These are phyloP conservation scores for Termitomyces sp. DNA, from an alignment of 768 basidiomycete species.

Conservation along the genomic window DNA sequence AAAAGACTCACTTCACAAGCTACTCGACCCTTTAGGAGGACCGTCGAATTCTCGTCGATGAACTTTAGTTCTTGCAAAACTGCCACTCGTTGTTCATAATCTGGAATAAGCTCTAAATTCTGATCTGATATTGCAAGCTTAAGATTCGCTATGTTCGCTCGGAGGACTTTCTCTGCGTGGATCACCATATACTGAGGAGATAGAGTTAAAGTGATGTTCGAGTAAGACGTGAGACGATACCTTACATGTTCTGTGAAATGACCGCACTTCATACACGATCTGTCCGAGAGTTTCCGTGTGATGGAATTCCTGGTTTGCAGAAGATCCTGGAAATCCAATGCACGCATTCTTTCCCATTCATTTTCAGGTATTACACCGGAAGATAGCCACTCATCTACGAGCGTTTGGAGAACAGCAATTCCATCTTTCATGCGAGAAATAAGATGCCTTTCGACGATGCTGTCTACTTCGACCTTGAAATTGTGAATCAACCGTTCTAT, in stretches of 20 bases:
- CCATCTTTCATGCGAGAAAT: constrained; percentile 59
- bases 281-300: constrained; percentile 32
- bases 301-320: constrained; percentile 54
- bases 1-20: constrained; percentile 79
- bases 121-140: constrained; percentile 91
- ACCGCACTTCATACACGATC: constrained; percentile 52
- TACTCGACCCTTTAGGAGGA: constrained; percentile 92
- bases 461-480: constrained; percentile 60
- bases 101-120: constrained; percentile 92
- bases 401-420: constrained; percentile 38
- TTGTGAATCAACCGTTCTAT: background rate
- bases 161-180: constrained; percentile 72
- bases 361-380: constrained; percentile 56
- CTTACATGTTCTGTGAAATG: constrained; percentile 76
- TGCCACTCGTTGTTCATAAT: constrained; percentile 91
- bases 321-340: constrained; percentile 89
- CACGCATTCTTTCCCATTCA: constrained; percentile 78
- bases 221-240: constrained; percentile 9
- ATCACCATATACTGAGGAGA: constrained; percentile 59
- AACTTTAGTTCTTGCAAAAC: constrained; percentile 90
- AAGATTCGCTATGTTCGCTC: constrained; percentile 67
- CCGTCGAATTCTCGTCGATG: constrained; percentile 93
- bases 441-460: constrained; percentile 59
- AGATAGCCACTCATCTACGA: constrained; percentile 55
- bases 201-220: constrained; percentile 4